Base-by-base conservation (phyloP, 192 early-diverging fungal genomes). In the Thamnidium elegans region DNA sequence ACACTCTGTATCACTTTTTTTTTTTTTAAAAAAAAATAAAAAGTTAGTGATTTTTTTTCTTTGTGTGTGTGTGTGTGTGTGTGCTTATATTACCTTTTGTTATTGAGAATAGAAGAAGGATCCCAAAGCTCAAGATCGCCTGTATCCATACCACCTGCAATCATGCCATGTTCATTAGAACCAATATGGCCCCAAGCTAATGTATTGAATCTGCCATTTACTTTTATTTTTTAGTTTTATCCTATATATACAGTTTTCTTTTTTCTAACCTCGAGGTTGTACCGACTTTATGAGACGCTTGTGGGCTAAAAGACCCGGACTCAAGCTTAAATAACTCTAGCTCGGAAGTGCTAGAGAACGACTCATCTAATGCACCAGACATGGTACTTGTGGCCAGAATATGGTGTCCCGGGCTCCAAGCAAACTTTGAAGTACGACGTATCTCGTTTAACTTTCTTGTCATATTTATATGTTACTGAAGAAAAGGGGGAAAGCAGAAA, bases 141-240 rank as follows among this genome's bases (percentile, higher is more conserved):
- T 77, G 90, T 94, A 74, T 97, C 95, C 81, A 96, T 84, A 15
- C 97, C 97, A 58, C 93, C 92, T 4, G 93, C 97, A 60, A 99
- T 76, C 3, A 96, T 79, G 47, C 94, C 94, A 53, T 84, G 72
- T 31, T 83, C 68, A 48, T 78, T 68, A 44, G 77, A 74, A 31
- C 66, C 71, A 44, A 65, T 59, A 54, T 68, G 67, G 34, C 78
- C 80, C 94, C 97, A 99, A 8, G 89, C 90, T 45, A 99, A 77
- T 1, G 92, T 88, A 74, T 96, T 93, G 79, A 99, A 99, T 72
- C 86, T 88, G 50, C 5, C 23, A 3, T 39, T 15, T 50, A 4
- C 20, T 15, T 58, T 36, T 0, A 6, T 7, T 7, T 17, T 11
- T 10, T 34, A 43, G 36, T 9, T 11, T 15, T 3, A 23, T 8